These are phyloP conservation scores for Saccharomyces eubayanus DNA, from an alignment of 805 yeast genomes.

Conservation along the genomic window DNA sequence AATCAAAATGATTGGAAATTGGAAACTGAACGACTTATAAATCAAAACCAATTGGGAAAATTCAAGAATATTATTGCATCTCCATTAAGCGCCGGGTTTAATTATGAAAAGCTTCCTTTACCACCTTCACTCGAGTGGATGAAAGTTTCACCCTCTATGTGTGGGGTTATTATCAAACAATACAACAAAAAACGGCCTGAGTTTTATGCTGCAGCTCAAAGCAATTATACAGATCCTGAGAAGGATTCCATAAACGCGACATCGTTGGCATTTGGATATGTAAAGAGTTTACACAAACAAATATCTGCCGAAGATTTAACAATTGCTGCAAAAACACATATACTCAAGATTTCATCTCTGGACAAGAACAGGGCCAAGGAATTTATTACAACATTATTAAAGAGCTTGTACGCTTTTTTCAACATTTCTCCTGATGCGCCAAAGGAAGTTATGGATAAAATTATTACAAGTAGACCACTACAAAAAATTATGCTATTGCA, in stretches of 20 bases:
- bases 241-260: slow-evolving; percentile 24
- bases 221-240: slow-evolving; percentile 9
- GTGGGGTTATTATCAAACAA: slow-evolving; percentile 24
- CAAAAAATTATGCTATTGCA: slow-evolving; percentile 30
- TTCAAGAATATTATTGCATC: slow-evolving; percentile 25
- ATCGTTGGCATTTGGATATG: slow-evolving; percentile 31
- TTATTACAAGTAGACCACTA: slow-evolving; percentile 30
- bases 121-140: slow-evolving; percentile 24
- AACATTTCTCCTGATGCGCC: slow-evolving; percentile 31
- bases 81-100: slow-evolving; percentile 24
- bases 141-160: slow-evolving; percentile 28
- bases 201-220: slow-evolving; percentile 15
- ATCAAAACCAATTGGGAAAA: slow-evolving; percentile 18
- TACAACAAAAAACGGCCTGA: slow-evolving; percentile 11
- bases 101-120: slow-evolving; percentile 19
- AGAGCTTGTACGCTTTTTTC: slow-evolving; percentile 27
- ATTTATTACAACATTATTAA: slow-evolving; percentile 21
- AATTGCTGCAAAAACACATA: slow-evolving; percentile 28
- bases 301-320: slow-evolving; percentile 30
- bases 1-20: slow-evolving; percentile 23
- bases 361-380: slow-evolving; percentile 22
- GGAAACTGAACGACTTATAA: slow-evolving; percentile 18
- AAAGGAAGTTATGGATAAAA: slow-evolving; percentile 30
- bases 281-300: slow-evolving; percentile 29
- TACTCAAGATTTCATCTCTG: slow-evolving; percentile 14